Percentiles rank a stretch among this genome's conserved stretches.
Conservation (phyloP, 1,284 basidiomycete species). For the Rhodotorula sp. region DNA sequence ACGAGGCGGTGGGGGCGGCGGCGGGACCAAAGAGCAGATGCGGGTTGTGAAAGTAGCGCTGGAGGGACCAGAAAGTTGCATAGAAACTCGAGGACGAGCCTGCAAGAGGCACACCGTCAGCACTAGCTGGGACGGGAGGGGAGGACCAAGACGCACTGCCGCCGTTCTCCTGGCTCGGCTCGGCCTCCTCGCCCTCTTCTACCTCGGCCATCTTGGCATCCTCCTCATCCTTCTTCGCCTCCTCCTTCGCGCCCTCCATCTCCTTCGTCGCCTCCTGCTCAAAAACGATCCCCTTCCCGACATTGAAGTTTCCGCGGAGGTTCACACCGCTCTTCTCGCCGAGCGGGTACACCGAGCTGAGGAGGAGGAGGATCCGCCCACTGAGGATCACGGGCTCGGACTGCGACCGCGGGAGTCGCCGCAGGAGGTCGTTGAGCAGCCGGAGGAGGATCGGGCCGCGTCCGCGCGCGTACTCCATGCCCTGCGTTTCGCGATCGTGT, state of each 20-base stretch:
- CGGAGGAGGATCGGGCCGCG: conserved; percentile 81
- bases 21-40: conserved; percentile 40
- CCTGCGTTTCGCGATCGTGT: conserved; percentile 46
- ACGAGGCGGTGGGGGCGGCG: not conserved
- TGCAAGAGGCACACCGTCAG: not conserved
- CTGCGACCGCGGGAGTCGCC: conserved; percentile 79
- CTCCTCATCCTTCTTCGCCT: conserved; percentile 6
- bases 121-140: not conserved
- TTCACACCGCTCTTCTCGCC: conserved; percentile 89
- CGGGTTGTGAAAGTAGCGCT: conserved; percentile 52
- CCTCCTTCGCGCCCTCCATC: conserved; percentile 9
- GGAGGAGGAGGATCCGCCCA: conserved; percentile 80
- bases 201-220: not conserved
- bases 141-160: conserved; percentile 15
- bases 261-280: conserved; percentile 34
- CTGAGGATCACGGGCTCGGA: conserved; percentile 75
- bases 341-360: conserved; percentile 80
- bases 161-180: conserved; percentile 11
- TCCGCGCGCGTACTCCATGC: conserved; percentile 77
- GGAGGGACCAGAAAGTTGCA: conserved; percentile 79
- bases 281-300: conserved; percentile 58
- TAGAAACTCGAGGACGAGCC: conserved; percentile 60
- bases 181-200: conserved; percentile 5
- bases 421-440: conserved; percentile 79
- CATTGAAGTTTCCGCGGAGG: conserved; percentile 72